A percentile compares a stretch with the other conserved stretches of the same genome.
phyloP scores from a whole-genome alignment of 2,329 filamentous ascomycete genomes.

The Colletotrichum sp. region DNA sequence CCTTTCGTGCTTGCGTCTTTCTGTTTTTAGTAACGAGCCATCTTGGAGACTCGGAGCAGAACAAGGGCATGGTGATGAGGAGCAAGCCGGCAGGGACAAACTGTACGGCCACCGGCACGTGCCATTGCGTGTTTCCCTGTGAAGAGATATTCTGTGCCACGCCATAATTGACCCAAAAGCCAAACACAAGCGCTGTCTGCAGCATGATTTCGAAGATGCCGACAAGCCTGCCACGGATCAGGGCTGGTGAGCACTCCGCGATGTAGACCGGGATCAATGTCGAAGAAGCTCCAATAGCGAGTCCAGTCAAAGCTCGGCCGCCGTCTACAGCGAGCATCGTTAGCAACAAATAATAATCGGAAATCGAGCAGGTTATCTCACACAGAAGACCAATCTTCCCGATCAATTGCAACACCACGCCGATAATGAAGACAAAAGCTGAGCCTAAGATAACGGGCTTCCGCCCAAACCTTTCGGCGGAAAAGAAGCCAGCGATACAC shows the following conservation, averaged over 20 bases:
- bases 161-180: not conserved
- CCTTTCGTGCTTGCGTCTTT: not conserved
- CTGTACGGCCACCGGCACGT: not conserved
- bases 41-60: not conserved
- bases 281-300: not conserved
- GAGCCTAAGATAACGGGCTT: not conserved
- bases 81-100: not conserved
- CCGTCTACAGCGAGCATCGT: not conserved
- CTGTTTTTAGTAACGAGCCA: not conserved
- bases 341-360: fast-evolving
- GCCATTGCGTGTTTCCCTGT: not conserved
- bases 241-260: not conserved
- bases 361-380: not conserved
- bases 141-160: not conserved
- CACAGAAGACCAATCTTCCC: not conserved
- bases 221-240: not conserved
- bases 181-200: not conserved
- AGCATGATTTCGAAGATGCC: not conserved
- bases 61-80: not conserved
- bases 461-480: not conserved
- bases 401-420: not conserved
- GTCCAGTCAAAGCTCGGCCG: not conserved
- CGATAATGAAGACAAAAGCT: not conserved
- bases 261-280: not conserved
- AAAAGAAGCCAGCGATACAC: not conserved